Percentiles rank a stretch among this genome's conserved stretches.
Evolutionary conservation across 805 yeast species (phyloP).

Genomic region (Ogataea ramenticola): DNA sequence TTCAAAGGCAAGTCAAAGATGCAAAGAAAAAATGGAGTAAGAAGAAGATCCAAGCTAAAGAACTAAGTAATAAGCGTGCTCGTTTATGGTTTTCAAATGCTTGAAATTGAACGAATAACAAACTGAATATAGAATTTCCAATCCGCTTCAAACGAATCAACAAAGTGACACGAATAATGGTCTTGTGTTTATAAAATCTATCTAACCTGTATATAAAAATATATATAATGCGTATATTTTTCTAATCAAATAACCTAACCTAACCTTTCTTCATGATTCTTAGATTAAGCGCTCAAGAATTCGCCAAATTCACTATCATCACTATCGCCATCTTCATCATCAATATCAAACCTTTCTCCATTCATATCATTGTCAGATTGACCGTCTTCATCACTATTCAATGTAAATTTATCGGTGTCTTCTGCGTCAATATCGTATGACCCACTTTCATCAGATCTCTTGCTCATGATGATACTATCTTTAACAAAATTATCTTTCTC

Average conservation of each 20-base stretch:
- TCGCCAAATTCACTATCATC: constrained; percentile 22
- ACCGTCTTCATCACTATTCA: not conserved
- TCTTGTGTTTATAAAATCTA: not conserved
- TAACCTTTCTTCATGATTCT: too few relatives aligned
- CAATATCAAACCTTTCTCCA: constrained; percentile 2
- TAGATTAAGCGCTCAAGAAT: constrained; percentile 12
- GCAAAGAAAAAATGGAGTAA: constrained; percentile 19
- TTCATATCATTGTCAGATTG: not conserved
- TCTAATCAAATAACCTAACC: not conserved
- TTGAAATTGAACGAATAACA: constrained; percentile 7
- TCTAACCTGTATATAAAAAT: constrained; percentile 1
- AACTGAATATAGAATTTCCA: too few relatives aligned
- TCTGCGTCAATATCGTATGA: constrained; percentile 1
- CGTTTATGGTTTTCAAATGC: constrained; percentile 20
- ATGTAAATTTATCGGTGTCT: not conserved
- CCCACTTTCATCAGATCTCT: not conserved
- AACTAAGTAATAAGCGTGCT: constrained; percentile 13
- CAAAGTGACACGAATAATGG: too few relatives aligned
- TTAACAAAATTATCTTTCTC: constrained; percentile 7
- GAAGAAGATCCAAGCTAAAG: constrained; percentile 17
- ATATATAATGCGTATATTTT: not conserved
- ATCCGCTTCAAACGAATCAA: too few relatives aligned
- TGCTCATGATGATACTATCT: not conserved
- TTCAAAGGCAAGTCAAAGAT: constrained; percentile 13
- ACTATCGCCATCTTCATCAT: not conserved